phyloP scores from a whole-genome alignment of 2,329 filamentous ascomycete genomes.

The Sporothrix inflata region DNA sequence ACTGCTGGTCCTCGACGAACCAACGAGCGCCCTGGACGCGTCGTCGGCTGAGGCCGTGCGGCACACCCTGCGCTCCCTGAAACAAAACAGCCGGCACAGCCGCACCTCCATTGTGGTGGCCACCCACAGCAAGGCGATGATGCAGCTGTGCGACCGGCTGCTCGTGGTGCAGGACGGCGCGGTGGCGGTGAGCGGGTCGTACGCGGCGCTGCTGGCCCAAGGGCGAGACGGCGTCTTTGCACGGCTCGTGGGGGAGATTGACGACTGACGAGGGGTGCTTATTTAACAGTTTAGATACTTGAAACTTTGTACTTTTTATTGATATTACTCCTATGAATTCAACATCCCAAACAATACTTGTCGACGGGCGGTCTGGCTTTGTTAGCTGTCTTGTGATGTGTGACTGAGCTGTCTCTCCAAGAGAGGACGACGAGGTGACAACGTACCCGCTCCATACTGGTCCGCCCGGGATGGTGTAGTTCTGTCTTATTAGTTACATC shows the following conservation, averaged over 20 bases:
- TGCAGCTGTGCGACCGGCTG: slow-evolving; percentile 74
- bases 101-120: slow-evolving; percentile 77
- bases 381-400: neutral
- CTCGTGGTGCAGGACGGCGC: slow-evolving; percentile 70
- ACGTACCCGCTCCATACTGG: slow-evolving; percentile 46
- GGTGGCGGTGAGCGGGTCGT: slow-evolving; percentile 70
- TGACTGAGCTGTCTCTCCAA: neutral
- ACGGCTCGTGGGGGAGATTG: slow-evolving; percentile 47
- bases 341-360: slow-evolving; percentile 35
- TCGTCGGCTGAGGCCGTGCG: slow-evolving; percentile 68
- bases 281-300: neutral
- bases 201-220: slow-evolving; percentile 55
- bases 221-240: slow-evolving; percentile 49
- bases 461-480: slow-evolving; percentile 45
- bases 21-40: slow-evolving; percentile 73
- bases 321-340: neutral
- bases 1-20: slow-evolving; percentile 82
- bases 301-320: neutral
- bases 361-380: slow-evolving; percentile 25
- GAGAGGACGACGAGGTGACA: neutral
- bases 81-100: neutral
- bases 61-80: slow-evolving; percentile 37
- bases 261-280: slow-evolving; percentile 24
- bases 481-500: slow-evolving; percentile 35
- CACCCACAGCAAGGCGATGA: slow-evolving; percentile 84